These are phyloP conservation scores for Dictyostelium capitatum DNA, from an alignment of 78 protist species.

Conservation along the genomic window DNA sequence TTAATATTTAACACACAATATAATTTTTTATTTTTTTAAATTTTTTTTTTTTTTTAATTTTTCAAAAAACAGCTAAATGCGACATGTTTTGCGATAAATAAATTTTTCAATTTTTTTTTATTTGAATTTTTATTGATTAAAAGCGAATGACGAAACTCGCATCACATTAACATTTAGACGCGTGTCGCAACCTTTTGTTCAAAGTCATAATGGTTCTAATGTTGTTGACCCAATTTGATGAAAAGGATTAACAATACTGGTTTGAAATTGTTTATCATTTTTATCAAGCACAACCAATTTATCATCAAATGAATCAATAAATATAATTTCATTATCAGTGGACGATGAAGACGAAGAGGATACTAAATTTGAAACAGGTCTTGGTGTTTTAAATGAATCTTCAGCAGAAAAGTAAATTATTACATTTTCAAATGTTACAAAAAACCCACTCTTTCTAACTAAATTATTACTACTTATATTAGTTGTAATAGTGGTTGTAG, in stretches of 20 bases:
- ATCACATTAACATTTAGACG: too few relatives aligned
- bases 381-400: conserved; percentile 17
- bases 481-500: neutral
- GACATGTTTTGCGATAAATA: too few relatives aligned
- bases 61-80: too few relatives aligned
- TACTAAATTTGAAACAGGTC: neutral
- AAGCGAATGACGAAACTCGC: too few relatives aligned
- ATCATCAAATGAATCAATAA: conserved; percentile 13
- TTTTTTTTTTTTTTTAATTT: too few relatives aligned
- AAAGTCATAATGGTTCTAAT: neutral
- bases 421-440: conserved; percentile 3
- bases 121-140: too few relatives aligned
- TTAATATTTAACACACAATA: too few relatives aligned
- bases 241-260: neutral
- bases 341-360: too few relatives aligned
- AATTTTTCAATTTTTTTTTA: too few relatives aligned
- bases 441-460: conserved; percentile 1
- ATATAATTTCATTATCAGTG: neutral
- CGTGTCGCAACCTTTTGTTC: neutral
- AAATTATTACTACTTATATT: neutral
- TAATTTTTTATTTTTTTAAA: too few relatives aligned
- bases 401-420: neutral
- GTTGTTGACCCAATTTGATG: neutral
- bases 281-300: neutral
- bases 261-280: neutral